These are phyloP conservation scores for Lentinula guzmanii DNA, from an alignment of 768 basidiomycete genomes.

Conservation along the genomic window DNA sequence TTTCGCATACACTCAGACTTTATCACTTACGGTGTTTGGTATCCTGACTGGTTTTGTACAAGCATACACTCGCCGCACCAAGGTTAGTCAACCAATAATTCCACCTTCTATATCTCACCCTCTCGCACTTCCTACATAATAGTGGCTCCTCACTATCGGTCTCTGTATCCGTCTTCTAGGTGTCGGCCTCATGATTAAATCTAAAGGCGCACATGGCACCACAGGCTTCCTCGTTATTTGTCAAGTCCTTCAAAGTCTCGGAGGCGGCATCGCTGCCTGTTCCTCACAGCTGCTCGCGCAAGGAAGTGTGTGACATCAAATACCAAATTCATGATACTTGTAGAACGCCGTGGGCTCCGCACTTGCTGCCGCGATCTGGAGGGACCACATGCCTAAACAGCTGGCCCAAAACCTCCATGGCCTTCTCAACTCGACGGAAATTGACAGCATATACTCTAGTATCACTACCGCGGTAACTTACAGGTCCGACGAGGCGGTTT, in stretches of 20 bases:
- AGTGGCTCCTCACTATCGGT: conserved; percentile 33
- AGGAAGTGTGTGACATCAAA: conserved; percentile 37
- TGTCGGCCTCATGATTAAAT: conserved; percentile 43
- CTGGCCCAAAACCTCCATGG: conserved; percentile 35
- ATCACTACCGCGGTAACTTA: conserved; percentile 34
- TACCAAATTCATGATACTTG: no score
- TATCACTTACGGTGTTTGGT: conserved; percentile 41
- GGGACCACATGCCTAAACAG: conserved; percentile 42
- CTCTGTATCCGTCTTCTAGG: conserved; percentile 40
- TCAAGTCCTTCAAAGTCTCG: conserved; percentile 49
- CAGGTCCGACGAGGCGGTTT: conserved; percentile 33
- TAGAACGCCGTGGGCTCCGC: conserved; percentile 2
- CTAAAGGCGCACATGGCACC: conserved; percentile 33
- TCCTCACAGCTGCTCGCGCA: conserved; percentile 38
- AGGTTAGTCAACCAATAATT: conserved; percentile 20
- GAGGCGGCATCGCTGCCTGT: conserved; percentile 45
- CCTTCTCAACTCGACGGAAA: conserved; percentile 22
- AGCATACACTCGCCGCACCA: conserved; percentile 32
- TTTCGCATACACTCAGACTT: conserved; percentile 36
- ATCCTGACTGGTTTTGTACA: conserved; percentile 40
- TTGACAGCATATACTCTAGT: conserved; percentile 31
- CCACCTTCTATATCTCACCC: neutral
- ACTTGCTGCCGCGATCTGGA: conserved; percentile 36
- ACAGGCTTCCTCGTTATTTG: conserved; percentile 35
- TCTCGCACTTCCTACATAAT: neutral